Evolutionary conservation across 768 basidiomycete genomes (phyloP).

Genomic region (Candolleomyces aberdarensis): DNA sequence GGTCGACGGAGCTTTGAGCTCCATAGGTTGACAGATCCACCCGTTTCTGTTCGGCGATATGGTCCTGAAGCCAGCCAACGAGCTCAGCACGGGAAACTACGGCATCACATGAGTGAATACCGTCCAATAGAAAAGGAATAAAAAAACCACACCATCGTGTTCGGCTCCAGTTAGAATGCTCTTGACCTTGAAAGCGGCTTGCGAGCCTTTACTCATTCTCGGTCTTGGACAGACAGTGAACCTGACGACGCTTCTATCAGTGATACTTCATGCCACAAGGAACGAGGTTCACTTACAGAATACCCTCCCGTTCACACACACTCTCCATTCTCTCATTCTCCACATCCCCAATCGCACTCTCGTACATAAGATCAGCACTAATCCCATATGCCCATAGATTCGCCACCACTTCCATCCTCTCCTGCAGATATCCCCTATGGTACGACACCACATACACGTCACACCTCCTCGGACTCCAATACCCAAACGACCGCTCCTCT

Average conservation of each 20-base stretch:
- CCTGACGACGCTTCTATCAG: conserved; percentile 12
- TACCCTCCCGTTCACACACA: conserved; percentile 75
- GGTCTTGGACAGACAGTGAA: conserved; percentile 50
- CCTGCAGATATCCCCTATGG: conserved; percentile 69
- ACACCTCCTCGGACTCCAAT: conserved; percentile 86
- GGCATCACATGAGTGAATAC: neutral
- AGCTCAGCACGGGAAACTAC: conserved; percentile 61
- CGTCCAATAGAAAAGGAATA: neutral
- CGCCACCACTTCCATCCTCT: conserved; percentile 73
- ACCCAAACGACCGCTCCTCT: conserved; percentile 80
- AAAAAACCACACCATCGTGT: conserved; percentile 53
- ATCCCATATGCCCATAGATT: conserved; percentile 80
- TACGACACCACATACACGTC: conserved; percentile 85
- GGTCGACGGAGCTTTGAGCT: conserved; percentile 14
- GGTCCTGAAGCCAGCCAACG: conserved; percentile 69
- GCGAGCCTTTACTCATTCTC: conserved; percentile 53
- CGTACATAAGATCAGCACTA: conserved; percentile 88
- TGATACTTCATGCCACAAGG: neutral
- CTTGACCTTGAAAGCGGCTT: conserved; percentile 76
- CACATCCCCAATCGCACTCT: conserved; percentile 58
- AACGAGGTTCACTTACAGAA: conserved; percentile 51
- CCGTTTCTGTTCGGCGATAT: conserved; percentile 78
- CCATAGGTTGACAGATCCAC: conserved; percentile 66
- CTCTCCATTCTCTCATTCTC: conserved; percentile 68
- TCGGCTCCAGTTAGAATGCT: conserved; percentile 79